These are phyloP conservation scores for Neurospora sp. DNA, from an alignment of 495 filamentous ascomycete species.

Conservation along the genomic window DNA sequence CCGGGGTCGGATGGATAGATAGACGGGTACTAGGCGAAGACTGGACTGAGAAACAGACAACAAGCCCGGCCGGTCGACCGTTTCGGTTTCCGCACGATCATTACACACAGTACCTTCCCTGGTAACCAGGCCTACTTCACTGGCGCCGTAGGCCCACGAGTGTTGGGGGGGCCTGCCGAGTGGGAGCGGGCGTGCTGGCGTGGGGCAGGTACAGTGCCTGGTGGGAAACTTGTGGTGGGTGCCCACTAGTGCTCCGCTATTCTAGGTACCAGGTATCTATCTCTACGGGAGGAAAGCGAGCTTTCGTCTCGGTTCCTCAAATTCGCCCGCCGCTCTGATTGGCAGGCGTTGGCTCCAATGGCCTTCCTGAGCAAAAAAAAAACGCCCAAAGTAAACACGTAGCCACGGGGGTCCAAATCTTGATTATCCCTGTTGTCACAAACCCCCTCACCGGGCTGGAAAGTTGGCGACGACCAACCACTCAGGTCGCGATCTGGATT, in stretches of 20 bases:
- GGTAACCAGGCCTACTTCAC: not conserved
- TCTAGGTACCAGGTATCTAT: not conserved
- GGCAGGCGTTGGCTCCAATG: not conserved
- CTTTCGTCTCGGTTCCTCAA: not conserved
- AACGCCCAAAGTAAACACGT: not conserved
- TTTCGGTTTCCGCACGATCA: constrained; percentile 3
- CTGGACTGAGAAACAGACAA: constrained; percentile 8
- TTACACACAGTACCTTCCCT: not conserved
- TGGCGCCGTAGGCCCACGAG: not conserved
- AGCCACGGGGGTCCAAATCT: not conserved
- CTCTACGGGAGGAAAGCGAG: not conserved
- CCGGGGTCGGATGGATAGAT: not conserved
- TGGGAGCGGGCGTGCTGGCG: not conserved
- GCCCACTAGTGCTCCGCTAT: not conserved
- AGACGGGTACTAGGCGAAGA: constrained; percentile 2
- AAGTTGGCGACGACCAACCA: not conserved
- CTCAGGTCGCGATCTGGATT: not conserved
- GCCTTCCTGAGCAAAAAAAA: not conserved
- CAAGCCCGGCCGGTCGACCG: constrained; percentile 17
- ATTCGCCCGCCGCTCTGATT: not conserved
- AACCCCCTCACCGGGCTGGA: not conserved
- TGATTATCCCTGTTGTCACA: not conserved
- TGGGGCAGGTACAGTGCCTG: constrained; percentile 6
- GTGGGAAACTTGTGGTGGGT: not conserved
- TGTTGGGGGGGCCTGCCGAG: not conserved